Evolutionary conservation across 2,329 filamentous ascomycete genomes (phyloP), one percentile per base, ranked within the genome.

Genomic region (Aspergillus fructus): DNA sequence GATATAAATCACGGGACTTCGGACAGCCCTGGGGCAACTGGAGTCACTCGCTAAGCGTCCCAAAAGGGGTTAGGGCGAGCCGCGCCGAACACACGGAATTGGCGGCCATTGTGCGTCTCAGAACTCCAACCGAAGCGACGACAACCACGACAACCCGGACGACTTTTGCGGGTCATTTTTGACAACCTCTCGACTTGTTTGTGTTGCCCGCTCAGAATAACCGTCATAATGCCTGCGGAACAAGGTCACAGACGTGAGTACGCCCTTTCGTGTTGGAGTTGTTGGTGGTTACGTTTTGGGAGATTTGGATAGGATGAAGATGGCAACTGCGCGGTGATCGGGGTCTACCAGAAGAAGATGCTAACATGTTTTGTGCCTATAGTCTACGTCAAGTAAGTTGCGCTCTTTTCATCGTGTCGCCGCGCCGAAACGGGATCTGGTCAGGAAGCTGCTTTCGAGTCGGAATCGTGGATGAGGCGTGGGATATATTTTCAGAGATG

Each of bases 361-460:
- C 71, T 76, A 70, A 75, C 67, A 53, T 61, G n/a, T 58, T 54
- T 65, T 64, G 60, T 54, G 62, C 60, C 61, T 74, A 42, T 74
- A 93, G 89, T 93, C 85, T 93, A 93, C 79, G 90, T 93, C 79
- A 93, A 93, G 89, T 92, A 82, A 91, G 89, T 89, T 71, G 66
- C 64, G 61, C 55, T 56, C 61, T 56, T 30, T 58, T 55, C 65
- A 42, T 66, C 64, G 57, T 65, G 52, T 63, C 62, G 62, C 60
- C 62, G 55, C 59, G 48, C 59, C 59, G 55, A 58, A 59, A 58
- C 42, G 59, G 53, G 43, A 51, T 33, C 49, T 55, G 54, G 43
- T 42, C 43, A 58, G 40, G 17, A 17, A 48, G 34, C 17, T 42
- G 41, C 61, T 56, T 34, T 40, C 39, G 55, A 61, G 58, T 61